Evolutionary conservation across 2,329 filamentous ascomycete species (phyloP), one percentile per base, ranked within the genome.

Genomic region (Pseudopyricularia cyperi): DNA sequence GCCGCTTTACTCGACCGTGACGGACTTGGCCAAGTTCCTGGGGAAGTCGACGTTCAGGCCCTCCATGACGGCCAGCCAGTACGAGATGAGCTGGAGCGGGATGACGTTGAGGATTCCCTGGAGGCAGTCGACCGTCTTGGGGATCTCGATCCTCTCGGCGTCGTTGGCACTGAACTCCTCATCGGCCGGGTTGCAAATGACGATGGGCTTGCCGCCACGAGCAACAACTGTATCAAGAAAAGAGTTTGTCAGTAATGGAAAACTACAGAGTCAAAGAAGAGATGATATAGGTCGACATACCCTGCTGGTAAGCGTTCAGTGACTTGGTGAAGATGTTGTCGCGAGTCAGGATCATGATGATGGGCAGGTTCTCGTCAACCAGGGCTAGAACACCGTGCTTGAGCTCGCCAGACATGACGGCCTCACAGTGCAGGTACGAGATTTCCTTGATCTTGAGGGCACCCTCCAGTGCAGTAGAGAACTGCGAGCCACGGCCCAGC

Each of bases 361-460:
- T 98, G 56, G 93, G 93, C 35, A 98, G 82, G 72, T 95, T 91
- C 79, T 98, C 93, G 63, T 98, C 93, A 55, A 98, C 93, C 57
- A 98, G 79, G 51, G 93, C 93, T 66, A 98, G 76, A 51, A 98
- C 93, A 77, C 93, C 93, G 71, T 98, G 93, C 82, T 98, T 98
- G 63, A 98, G 80, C 74, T 98, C 93, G 71, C 93, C 93, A 58
- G 93, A 97, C 93, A 98, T 98, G 76, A 98, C 93, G 62, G 93
- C 93, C 75, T 98, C 93, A 71, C 93, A 98, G 72, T 98, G 93
- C 55, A 98, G 87, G 72, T 98, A 98, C 17, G 91, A 97, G 63
- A 98, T 98, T 74, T 98, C 93, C 81, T 98, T 98, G 72, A 98
- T 98, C 79, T 98, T 98, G 61, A 98, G 78, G 49, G 93, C 93